A percentile compares a stretch with the other conserved stretches of the same genome.
These are phyloP conservation scores for Spathaspora jeffriesii DNA, from an alignment of 1,139 yeast genomes.

Conservation along the genomic window DNA sequence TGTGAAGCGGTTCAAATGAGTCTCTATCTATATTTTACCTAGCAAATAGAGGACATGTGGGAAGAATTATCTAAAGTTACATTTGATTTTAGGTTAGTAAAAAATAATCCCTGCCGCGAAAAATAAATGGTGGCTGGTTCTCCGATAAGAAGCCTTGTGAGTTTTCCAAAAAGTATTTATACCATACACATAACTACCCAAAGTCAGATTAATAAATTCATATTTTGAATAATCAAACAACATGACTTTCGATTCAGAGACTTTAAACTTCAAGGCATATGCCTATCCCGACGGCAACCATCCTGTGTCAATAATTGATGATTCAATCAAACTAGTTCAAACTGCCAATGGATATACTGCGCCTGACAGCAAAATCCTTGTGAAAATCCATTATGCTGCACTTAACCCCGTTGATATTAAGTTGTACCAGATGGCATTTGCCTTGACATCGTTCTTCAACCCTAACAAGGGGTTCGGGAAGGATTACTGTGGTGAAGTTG, in stretches of 20 bases:
- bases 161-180: too few species aligned
- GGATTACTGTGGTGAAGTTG: constrained; percentile 69
- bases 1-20: too few species aligned
- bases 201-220: too few species aligned
- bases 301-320: constrained; percentile 15
- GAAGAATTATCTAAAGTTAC: too few species aligned
- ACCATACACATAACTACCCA: too few species aligned
- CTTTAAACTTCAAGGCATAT: constrained; percentile 19
- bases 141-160: too few species aligned
- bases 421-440: constrained; percentile 36
- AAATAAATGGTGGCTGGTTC: too few species aligned
- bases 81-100: too few species aligned
- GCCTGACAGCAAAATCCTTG: constrained; percentile 47
- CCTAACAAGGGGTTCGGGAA: constrained; percentile 52
- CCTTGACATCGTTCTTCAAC: constrained; percentile 13
- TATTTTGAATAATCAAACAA: neutral
- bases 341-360: constrained; percentile 33
- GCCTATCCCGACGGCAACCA: constrained; percentile 14
- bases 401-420: constrained; percentile 71
- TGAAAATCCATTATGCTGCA: constrained; percentile 60
- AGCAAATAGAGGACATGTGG: too few species aligned
- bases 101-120: too few species aligned
- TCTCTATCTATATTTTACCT: too few species aligned
- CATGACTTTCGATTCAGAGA: constrained; percentile 17
- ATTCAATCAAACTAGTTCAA: constrained; percentile 15